phyloP scores from a whole-genome alignment of 2,329 filamentous ascomycete genomes.

The Colletotrichum euphorbiae region DNA sequence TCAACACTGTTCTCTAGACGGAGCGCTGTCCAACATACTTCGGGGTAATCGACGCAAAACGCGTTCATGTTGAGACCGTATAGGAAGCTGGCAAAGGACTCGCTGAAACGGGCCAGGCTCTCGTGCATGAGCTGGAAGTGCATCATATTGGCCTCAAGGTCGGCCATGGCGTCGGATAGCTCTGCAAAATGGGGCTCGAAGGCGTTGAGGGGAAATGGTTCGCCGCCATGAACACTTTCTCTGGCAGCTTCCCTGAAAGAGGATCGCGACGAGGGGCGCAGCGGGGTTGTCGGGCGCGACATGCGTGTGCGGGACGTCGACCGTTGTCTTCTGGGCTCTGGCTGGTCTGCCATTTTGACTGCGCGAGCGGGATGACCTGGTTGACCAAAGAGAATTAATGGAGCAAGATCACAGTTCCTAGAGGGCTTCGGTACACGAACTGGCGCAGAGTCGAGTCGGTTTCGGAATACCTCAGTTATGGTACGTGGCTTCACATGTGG shows the following conservation, averaged over 20 bases:
- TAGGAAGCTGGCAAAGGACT: slow-evolving; percentile 94
- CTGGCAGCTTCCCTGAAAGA: slow-evolving; percentile 84
- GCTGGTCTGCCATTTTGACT: slow-evolving; percentile 41
- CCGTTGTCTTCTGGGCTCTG: slow-evolving; percentile 49
- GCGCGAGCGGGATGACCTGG: neutral
- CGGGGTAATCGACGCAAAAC: slow-evolving; percentile 97
- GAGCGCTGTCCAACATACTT: slow-evolving; percentile 66
- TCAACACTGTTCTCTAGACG: neutral
- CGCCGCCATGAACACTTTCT: slow-evolving; percentile 59
- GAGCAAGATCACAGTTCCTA: slow-evolving; percentile 35
- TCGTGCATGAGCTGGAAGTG: slow-evolving; percentile 98
- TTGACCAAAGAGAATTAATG: neutral
- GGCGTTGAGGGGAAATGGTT: slow-evolving; percentile 77
- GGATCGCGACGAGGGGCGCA: slow-evolving; percentile 89
- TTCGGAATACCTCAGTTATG: no score
- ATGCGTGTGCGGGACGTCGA: slow-evolving; percentile 72
- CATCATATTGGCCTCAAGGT: slow-evolving; percentile 97
- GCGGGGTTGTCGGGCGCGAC: slow-evolving; percentile 89
- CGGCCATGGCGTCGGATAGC: slow-evolving; percentile 91
- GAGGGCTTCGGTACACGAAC: no score
- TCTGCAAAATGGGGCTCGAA: slow-evolving; percentile 95
- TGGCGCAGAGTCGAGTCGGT: no score
- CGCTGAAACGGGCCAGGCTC: slow-evolving; percentile 90
- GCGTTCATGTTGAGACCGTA: slow-evolving; percentile 99
- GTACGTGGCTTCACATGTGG: no score